A percentile compares a stretch with the other conserved stretches of the same genome.
Conservation (phyloP, 2,329 filamentous ascomycete genomes). For the Botrytis aclada region DNA sequence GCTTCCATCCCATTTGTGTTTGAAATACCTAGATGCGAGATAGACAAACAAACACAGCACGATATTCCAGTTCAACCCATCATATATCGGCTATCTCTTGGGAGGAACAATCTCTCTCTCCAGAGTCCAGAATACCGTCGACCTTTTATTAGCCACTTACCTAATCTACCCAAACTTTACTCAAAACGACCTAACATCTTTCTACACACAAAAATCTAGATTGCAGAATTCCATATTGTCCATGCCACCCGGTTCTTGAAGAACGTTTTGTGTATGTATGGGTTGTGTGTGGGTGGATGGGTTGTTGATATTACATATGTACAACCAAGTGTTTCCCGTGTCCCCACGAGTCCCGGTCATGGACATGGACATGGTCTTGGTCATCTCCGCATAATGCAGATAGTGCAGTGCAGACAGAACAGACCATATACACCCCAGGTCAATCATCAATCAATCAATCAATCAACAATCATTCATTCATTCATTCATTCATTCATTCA, state of each 20-base stretch:
- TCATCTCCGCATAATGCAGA: slow-evolving; percentile 17
- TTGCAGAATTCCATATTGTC: background rate
- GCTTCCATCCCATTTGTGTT: background rate
- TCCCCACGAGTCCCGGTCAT: slow-evolving; percentile 15
- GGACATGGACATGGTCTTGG: slow-evolving; percentile 5
- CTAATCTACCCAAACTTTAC: background rate
- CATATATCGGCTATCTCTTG: background rate
- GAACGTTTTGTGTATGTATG: background rate
- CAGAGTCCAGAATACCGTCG: background rate
- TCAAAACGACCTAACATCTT: background rate
- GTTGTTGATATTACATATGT: background rate
- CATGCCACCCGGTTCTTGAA: background rate
- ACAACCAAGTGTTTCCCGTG: slow-evolving; percentile 11
- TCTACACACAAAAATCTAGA: background rate
- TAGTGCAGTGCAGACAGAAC: background rate
- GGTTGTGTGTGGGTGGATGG: background rate
- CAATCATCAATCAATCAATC: background rate
- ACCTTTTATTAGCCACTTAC: background rate
- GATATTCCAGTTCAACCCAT: background rate
- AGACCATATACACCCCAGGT: slow-evolving; percentile 1
- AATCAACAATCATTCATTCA: background rate
- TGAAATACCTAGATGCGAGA: background rate
- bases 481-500: background rate
- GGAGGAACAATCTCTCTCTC: background rate
- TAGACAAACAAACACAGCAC: background rate